Conservation (phyloP, 1,284 basidiomycete species). For the Puccinia polysora region DNA sequence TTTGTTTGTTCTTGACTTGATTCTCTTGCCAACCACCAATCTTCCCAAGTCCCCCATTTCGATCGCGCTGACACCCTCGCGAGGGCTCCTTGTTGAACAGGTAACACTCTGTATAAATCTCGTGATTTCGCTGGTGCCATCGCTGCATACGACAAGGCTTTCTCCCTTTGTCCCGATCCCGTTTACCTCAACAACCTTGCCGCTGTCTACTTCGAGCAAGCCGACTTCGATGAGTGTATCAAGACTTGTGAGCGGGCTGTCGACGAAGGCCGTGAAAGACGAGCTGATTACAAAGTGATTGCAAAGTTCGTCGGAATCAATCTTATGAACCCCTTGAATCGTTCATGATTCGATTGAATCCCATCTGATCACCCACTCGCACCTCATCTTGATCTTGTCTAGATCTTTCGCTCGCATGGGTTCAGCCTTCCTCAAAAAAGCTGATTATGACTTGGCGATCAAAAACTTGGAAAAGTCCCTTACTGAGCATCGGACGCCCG, state of each 20-base stretch:
- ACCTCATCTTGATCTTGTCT: constrained; percentile 51
- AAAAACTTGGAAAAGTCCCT: constrained; percentile 78
- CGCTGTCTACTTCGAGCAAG: constrained; percentile 92
- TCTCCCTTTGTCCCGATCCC: constrained; percentile 3
- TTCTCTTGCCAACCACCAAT: too few species aligned
- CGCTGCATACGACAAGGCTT: background rate
- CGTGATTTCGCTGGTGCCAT: background rate
- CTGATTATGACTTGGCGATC: constrained; percentile 71
- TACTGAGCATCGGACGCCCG: constrained; percentile 92
- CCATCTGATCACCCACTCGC: constrained; percentile 54
- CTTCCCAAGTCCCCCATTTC: too few species aligned
- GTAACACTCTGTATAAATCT: constrained; percentile 2
- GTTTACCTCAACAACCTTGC: constrained; percentile 51
- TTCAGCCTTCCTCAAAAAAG: constrained; percentile 75
- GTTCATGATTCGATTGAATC: background rate
- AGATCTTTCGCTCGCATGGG: constrained; percentile 84
- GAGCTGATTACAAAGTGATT: constrained; percentile 60
- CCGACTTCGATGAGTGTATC: constrained; percentile 82
- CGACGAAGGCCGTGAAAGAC: constrained; percentile 73
- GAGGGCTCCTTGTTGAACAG: too few species aligned
- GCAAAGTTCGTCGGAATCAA: constrained; percentile 55
- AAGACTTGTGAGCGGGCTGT: constrained; percentile 88
- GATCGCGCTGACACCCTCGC: too few species aligned
- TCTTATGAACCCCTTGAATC: background rate
- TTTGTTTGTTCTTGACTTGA: too few species aligned